phyloP scores from a whole-genome alignment of 306 rosid genomes.

The Fagus crenata region DNA sequence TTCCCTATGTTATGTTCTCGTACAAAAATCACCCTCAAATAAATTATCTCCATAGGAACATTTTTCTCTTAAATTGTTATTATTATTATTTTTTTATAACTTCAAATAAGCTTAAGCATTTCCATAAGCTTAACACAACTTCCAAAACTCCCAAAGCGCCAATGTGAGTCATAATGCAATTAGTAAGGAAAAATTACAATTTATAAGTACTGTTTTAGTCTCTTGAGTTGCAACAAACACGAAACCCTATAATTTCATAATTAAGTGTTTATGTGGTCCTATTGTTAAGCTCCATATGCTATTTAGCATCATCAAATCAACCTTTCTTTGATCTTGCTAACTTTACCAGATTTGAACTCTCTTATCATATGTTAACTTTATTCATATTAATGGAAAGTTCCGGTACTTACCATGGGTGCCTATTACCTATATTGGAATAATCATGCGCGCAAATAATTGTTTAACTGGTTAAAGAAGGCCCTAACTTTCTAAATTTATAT shows the following conservation, averaged over 20 bases:
- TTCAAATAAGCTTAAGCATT: too few relatives aligned
- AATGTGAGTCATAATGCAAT: too few relatives aligned
- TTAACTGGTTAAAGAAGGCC: slow-evolving; percentile 33
- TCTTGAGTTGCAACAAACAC: background rate
- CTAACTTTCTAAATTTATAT: slow-evolving; percentile 26
- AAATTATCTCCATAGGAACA: too few relatives aligned
- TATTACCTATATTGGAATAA: slow-evolving; percentile 32
- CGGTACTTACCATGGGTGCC: slow-evolving; percentile 37
- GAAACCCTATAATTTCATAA: background rate
- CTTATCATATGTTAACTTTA: slow-evolving; percentile 19
- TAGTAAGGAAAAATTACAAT: too few relatives aligned
- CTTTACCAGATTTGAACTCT: slow-evolving; percentile 40
- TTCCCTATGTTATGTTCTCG: too few relatives aligned
- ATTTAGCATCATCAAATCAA: slow-evolving; percentile 33
- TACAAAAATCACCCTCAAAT: too few relatives aligned
- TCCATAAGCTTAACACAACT: too few relatives aligned
- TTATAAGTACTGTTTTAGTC: background rate
- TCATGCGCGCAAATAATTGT: slow-evolving; percentile 14
- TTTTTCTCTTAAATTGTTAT: too few relatives aligned
- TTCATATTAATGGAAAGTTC: slow-evolving; percentile 30
- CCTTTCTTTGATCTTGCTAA: slow-evolving; percentile 20
- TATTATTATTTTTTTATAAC: too few relatives aligned
- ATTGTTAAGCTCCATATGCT: background rate
- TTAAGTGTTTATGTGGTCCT: background rate
- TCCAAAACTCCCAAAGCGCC: too few relatives aligned